phyloP scores from a whole-genome alignment of 2,329 filamentous ascomycete genomes.

The Aspergillus udagawae region DNA sequence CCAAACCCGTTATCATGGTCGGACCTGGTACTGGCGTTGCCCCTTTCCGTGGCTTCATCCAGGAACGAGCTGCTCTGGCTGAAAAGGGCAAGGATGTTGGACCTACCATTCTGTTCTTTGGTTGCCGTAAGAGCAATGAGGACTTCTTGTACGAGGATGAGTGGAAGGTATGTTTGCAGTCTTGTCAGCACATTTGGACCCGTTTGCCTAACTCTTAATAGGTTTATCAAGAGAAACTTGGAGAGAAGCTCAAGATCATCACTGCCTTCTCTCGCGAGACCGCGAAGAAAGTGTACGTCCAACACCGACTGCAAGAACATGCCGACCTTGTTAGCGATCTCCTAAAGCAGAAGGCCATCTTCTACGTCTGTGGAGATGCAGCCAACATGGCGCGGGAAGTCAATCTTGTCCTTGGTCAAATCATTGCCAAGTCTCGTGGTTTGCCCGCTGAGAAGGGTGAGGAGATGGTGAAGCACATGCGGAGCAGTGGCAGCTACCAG shows the following conservation, averaged over 20 bases:
- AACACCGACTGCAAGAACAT: conserved; percentile 82
- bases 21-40: conserved; percentile 95
- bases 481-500: conserved; percentile 92
- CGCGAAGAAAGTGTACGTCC: conserved; percentile 89
- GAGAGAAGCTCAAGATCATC: conserved; percentile 84
- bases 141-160: conserved; percentile 91
- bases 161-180: conserved; percentile 69
- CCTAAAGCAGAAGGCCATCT: conserved; percentile 78
- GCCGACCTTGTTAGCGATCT: conserved; percentile 83
- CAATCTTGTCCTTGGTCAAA: conserved; percentile 78
- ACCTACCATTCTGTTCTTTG: conserved; percentile 87
- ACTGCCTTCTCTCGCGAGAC: conserved; percentile 93
- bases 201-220: conserved; percentile 36
- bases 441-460: conserved; percentile 84
- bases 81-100: conserved; percentile 78
- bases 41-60: conserved; percentile 91
- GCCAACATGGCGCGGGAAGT: conserved; percentile 96
- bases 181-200: not conserved
- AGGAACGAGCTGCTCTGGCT: conserved; percentile 83
- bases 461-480: conserved; percentile 96
- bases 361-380: conserved; percentile 97
- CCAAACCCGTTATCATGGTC: conserved; percentile 92
- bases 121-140: conserved; percentile 80
- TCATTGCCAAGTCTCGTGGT: conserved; percentile 78
- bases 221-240: conserved; percentile 78